phyloP scores from a whole-genome alignment of 495 filamentous ascomycete genomes.

The Neurospora tetraspora region DNA sequence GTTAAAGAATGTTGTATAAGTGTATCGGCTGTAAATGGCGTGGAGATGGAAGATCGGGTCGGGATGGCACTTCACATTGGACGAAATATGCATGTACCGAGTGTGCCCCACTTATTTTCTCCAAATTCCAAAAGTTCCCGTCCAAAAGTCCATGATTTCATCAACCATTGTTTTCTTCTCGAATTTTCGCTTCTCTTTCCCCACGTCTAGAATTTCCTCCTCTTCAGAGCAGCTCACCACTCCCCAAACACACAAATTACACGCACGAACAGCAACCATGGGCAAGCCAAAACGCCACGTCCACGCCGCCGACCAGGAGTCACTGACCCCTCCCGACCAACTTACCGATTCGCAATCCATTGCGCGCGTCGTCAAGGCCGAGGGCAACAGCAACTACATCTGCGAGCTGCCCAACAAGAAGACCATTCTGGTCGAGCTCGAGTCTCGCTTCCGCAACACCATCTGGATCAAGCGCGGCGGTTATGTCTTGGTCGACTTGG shows the following conservation, averaged over 20 bases:
- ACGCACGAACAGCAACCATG: constrained; percentile 37
- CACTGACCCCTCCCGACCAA: constrained; percentile 58
- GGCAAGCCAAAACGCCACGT: constrained; percentile 64
- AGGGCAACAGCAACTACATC: constrained; percentile 80
- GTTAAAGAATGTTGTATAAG: no score
- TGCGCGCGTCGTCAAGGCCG: constrained; percentile 64
- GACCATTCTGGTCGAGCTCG: constrained; percentile 63
- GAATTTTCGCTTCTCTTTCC: neutral
- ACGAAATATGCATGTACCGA: neutral
- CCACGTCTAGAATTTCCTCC: neutral
- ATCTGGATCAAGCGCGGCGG: constrained; percentile 85
- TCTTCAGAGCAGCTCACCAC: neutral
- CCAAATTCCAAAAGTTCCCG: neutral
- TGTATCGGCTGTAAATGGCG: neutral
- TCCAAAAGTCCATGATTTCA: neutral
- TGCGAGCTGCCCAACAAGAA: constrained; percentile 51
- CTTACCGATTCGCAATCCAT: constrained; percentile 58
- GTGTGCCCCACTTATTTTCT: neutral
- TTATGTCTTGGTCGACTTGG: constrained; percentile 73
- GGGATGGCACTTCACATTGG: neutral
- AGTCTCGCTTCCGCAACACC: constrained; percentile 71
- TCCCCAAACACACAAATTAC: neutral
- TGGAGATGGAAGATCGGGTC: neutral
- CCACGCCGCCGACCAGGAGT: constrained; percentile 63
- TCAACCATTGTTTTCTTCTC: neutral